These are phyloP conservation scores for Hirschfeldia incana DNA, from an alignment of 345 rosid species.

Conservation along the genomic window DNA sequence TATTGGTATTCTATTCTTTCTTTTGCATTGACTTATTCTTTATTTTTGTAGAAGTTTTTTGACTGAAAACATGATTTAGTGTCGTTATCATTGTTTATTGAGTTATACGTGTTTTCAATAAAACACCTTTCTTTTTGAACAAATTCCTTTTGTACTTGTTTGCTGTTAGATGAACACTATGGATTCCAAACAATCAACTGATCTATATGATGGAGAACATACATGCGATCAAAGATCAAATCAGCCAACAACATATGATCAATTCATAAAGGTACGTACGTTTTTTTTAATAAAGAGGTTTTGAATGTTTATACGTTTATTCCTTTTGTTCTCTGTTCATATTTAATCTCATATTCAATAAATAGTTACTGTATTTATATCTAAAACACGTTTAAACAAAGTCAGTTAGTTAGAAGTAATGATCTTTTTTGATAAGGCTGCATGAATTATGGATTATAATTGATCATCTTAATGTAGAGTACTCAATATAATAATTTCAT, in stretches of 20 bases:
- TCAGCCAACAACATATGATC: conserved; percentile 1
- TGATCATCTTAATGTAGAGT: background rate
- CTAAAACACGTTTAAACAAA: background rate
- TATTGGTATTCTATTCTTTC: background rate
- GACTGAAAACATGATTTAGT: background rate
- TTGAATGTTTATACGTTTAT: background rate
- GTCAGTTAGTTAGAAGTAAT: background rate
- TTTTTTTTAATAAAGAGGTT: background rate
- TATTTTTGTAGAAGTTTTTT: background rate
- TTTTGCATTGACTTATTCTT: background rate
- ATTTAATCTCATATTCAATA: background rate
- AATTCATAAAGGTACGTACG: conserved; percentile 12
- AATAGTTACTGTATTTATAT: background rate
- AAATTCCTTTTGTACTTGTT: background rate
- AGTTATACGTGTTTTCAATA: background rate
- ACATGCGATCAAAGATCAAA: conserved; percentile 11
- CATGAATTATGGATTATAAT: background rate
- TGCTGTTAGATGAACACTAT: conserved; percentile 7
- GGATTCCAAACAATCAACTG: conserved; percentile 16
- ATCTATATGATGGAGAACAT: conserved; percentile 13
- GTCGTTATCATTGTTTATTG: background rate
- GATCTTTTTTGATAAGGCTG: background rate
- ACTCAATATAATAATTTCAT: background rate
- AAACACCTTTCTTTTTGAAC: background rate
- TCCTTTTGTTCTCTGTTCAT: background rate